phyloP scores from a whole-genome alignment of 352 stramenopile species.

The Phytophthora podocarpi region DNA sequence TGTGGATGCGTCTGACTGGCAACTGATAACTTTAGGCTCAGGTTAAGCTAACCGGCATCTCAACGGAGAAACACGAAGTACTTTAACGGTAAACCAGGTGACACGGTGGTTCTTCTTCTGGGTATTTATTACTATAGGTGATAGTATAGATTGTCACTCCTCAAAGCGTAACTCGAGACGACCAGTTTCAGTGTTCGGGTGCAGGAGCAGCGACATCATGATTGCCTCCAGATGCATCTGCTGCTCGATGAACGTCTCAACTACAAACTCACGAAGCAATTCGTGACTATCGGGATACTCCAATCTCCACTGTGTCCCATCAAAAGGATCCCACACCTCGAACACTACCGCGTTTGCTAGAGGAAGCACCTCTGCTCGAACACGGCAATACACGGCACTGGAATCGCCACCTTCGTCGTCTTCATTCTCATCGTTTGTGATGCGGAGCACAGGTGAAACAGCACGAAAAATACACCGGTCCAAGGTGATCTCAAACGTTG shows the following conservation, averaged over 20 bases:
- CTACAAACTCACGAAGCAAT: conserved; percentile 55
- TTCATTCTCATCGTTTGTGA: conserved; percentile 31
- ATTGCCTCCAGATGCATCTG: conserved; percentile 69
- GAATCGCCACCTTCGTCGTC: conserved; percentile 13
- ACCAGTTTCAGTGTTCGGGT: conserved; percentile 24
- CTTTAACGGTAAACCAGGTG: conserved; percentile 14
- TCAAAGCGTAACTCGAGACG: conserved; percentile 56
- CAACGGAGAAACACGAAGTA: conserved; percentile 16
- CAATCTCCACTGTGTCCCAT: conserved; percentile 32
- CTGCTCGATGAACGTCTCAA: conserved; percentile 61
- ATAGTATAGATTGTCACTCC: conserved; percentile 29
- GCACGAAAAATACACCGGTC: conserved; percentile 55
- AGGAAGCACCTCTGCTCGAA: conserved; percentile 40
- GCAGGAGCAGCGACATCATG: conserved; percentile 54
- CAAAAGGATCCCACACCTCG: conserved; percentile 43
- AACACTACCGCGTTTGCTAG: conserved; percentile 34
- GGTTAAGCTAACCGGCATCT: background rate
- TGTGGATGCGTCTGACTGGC: too few species aligned
- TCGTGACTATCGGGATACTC: conserved; percentile 57
- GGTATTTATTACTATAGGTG: background rate
- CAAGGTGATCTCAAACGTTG: conserved; percentile 22
- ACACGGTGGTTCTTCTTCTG: background rate
- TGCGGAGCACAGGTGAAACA: conserved; percentile 42
- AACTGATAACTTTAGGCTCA: background rate
- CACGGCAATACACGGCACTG: conserved; percentile 44